Base-by-base conservation (phyloP, 495 filamentous ascomycete genomes). In the Darksidea phi region DNA sequence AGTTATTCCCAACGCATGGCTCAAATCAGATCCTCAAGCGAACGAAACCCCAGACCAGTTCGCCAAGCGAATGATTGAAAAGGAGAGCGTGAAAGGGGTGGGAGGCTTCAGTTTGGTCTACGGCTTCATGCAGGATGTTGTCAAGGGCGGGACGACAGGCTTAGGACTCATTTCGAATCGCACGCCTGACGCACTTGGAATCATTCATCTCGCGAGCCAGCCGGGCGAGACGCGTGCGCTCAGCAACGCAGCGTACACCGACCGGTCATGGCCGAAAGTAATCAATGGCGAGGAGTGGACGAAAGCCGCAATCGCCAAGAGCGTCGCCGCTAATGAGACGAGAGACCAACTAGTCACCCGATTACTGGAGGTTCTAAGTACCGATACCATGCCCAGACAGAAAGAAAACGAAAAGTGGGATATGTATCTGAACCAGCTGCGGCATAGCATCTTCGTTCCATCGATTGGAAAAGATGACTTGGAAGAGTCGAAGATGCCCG, bases 81-180 rank as follows among this genome's bases (percentile, higher is more conserved):
- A 78, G 18, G 84, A 88, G 48, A 84, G 82, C 6, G 76, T 88
- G 21, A 82, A 85, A 57, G 84, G 83, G 37, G 89, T 96, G 0
- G 95, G 95, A 7, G 95, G 94, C 0, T 97, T 97, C 76, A 95
- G 86, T 48, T 79, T 98, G n/a, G 74, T 95, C 13, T 96, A 90
- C 73, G 94, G 94, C 6, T 83, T 86, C 58, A 73, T 96, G 57
- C 82, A 86, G 26, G 73, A 76, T 49, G 72, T 71, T 24, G 68
- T 68, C 13, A 58, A 64, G n/a, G 48, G 65, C 7, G 70, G 74
- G 18, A 72, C 72, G 7, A 69, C 73, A 1, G 74, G 73, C 1
- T 71, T 98, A 48, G 90, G 90, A 18, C 86, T 97, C 60, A 83
- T 98, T 43, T 94, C 88, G 45, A 98, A 98, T 70, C 86, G 94